These are phyloP conservation scores for Picea glauca DNA, from an alignment of 75 land plant genomes.

Conservation along the genomic window DNA sequence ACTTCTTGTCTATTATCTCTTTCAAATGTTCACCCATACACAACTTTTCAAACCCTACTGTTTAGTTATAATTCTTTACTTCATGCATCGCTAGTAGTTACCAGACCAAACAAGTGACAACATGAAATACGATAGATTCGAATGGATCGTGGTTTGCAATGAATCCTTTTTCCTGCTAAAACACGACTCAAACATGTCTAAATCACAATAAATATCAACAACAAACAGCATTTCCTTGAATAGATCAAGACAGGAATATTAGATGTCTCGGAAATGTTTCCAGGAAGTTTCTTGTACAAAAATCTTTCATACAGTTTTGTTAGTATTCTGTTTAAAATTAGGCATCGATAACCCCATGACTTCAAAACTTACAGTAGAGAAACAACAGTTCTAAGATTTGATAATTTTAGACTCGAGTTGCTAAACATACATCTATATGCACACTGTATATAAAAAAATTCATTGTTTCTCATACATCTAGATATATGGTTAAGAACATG, in stretches of 20 bases:
- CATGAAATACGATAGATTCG: background rate
- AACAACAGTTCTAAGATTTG: background rate
- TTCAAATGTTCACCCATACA: no score
- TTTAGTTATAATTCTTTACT: no score
- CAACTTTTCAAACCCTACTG: no score
- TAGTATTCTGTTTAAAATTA: background rate
- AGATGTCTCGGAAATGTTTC: background rate
- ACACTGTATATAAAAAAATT: background rate
- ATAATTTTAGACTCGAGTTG: background rate
- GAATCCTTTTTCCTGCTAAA: background rate
- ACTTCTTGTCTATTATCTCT: no score
- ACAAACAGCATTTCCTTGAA: background rate
- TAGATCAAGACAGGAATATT: background rate
- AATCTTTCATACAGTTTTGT: background rate
- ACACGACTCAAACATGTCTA: background rate
- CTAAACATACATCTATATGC: background rate
- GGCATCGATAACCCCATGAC: background rate
- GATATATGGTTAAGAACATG: no score
- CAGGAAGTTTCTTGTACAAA: background rate
- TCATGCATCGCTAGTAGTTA: no score
- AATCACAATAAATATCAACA: background rate
- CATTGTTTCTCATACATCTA: no score
- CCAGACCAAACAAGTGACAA: no score
- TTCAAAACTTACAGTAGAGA: background rate
- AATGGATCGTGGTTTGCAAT: background rate